phyloP scores from a whole-genome alignment of 2,329 filamentous ascomycete genomes.

The Pseudocercospora fuligena region DNA sequence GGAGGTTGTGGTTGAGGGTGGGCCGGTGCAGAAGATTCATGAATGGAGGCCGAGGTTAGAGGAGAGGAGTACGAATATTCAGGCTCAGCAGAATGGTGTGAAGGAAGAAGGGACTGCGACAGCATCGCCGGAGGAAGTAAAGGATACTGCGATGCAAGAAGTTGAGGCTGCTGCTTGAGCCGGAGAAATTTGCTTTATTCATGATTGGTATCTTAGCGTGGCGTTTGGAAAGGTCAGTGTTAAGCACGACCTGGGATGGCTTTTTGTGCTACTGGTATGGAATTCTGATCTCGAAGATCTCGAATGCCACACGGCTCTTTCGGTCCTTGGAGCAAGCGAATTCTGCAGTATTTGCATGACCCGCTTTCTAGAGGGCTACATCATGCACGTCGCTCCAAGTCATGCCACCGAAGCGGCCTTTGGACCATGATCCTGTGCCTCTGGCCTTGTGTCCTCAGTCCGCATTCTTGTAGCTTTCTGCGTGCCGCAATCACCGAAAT shows the following conservation, averaged over 20 bases:
- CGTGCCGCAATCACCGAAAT: neutral
- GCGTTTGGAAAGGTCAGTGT: conserved; percentile 1
- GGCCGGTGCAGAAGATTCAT: conserved; percentile 67
- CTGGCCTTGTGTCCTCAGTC: too few species aligned
- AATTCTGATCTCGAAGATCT: neutral
- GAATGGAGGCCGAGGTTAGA: conserved; percentile 62
- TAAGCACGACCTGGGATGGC: neutral
- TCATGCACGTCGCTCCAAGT: too few species aligned
- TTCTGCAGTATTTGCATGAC: too few species aligned
- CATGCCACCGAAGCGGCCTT: too few species aligned
- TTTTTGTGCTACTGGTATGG: neutral
- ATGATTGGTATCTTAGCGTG: conserved; percentile 8
- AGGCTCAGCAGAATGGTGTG: neutral
- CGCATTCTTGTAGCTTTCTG: neutral
- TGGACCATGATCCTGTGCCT: too few species aligned
- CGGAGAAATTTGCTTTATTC: neutral
- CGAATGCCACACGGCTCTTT: neutral
- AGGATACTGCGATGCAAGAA: conserved; percentile 1
- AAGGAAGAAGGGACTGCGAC: neutral
- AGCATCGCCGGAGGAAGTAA: neutral
- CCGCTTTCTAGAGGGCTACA: too few species aligned
- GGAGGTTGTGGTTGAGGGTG: conserved; percentile 78
- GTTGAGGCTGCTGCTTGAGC: neutral
- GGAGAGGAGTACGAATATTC: conserved; percentile 12
- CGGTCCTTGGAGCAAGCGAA: too few species aligned